Evolutionary conservation across 2,329 filamentous ascomycete genomes (phyloP).

Genomic region (Blumeria hordei): DNA sequence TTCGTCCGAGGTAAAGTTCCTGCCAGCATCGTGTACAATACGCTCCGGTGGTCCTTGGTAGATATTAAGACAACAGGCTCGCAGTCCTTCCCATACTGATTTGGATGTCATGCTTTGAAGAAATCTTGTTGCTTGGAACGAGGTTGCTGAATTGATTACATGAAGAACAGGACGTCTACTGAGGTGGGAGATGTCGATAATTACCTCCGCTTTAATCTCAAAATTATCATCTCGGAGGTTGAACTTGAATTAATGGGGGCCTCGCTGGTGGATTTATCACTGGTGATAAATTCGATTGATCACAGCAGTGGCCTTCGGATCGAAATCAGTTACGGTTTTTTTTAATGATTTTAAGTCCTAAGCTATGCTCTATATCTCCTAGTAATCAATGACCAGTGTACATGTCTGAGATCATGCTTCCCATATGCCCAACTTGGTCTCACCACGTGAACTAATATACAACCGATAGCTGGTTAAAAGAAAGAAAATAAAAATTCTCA

Average conservation of each 20-base stretch:
- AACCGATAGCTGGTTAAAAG: too few species aligned
- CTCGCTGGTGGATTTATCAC: not conserved
- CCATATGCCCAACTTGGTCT: too few species aligned
- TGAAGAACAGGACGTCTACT: not conserved
- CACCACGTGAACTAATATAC: too few species aligned
- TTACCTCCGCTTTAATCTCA: constrained; percentile 2
- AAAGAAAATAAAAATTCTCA: too few species aligned
- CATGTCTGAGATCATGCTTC: too few species aligned
- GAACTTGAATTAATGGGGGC: not conserved
- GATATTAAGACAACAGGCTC: constrained; percentile 1
- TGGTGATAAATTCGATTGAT: not conserved
- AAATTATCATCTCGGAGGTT: not conserved
- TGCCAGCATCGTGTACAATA: constrained; percentile 1
- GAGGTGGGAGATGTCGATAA: constrained; percentile 3
- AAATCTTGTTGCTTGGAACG: constrained; percentile 2
- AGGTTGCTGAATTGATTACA: not conserved
- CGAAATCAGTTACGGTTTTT: too few species aligned
- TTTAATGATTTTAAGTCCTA: too few species aligned
- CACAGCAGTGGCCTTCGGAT: not conserved
- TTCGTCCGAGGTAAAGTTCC: constrained; percentile 2
- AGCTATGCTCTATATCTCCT: too few species aligned
- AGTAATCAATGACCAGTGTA: too few species aligned
- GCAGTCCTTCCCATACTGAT: not conserved
- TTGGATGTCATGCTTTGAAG: not conserved
- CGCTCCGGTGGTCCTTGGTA: not conserved